Evolutionary conservation across 352 stramenopile genomes (phyloP), one percentile per base, ranked within the genome.

Genomic region (Globisporangium orthogonon): DNA sequence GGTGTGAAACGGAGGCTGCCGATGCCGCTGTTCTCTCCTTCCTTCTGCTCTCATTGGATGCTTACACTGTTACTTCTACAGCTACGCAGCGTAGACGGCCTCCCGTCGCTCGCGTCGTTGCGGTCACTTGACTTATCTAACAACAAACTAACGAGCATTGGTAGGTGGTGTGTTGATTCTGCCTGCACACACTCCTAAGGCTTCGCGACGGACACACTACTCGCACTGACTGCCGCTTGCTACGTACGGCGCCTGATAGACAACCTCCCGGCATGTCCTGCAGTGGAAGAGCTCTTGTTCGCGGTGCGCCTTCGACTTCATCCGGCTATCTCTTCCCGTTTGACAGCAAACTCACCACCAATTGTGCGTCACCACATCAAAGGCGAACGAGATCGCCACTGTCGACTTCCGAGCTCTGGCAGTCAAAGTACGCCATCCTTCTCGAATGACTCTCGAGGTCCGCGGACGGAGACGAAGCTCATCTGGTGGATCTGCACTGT

Each of bases 281-380:
- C 63, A 0, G 58, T 89, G 0, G 81, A 89, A 65, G 74, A 89
- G 43, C 67, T 91, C 47, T 44, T 65, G 17, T 13, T 91, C 4
- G 61, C 66, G 40, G 81, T 91, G 60, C 7, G 58, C 2, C 37
- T 4, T 4, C 37, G 15, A 7, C 37, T 43, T 17, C 3, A 11
- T 37, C 6, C 10, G 33, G 33, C 33, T 5, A 37, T 5, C 37
- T 6, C 10, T 43, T 15, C 9, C 17, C 37, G 10, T 1, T 4
- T n/a, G 2, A 17, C 11, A 13, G 5, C 11, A 13, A 43, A 43
- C 37, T 43, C 15, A 43, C 37, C 37, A 13, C 11, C 0, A 2
- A 2, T 43, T 11, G 11, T 43, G 33, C 33, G 6, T 37, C 3
- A 7, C 33, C 0, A 9, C 30, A 18, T 0, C 13, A 15, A 49